Evolutionary conservation across 371 early-diverging fungal species (phyloP), one percentile per base, ranked within the genome.

Genomic region (Phascolomyces articulosus): DNA sequence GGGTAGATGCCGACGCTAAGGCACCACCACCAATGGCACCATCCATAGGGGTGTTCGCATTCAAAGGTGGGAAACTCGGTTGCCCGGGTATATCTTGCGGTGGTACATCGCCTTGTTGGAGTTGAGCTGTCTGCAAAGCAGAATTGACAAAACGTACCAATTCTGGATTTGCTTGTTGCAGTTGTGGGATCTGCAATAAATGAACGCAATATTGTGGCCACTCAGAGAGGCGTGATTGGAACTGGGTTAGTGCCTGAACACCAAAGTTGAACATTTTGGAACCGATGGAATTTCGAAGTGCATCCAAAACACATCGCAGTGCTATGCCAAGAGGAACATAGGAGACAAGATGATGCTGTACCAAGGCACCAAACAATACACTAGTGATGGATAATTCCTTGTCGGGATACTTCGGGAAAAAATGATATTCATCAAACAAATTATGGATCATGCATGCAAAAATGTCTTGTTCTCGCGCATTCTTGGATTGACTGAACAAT

Each of bases 371-470:
- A 75, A 98, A 95, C 29, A 98, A 82, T 21, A 88, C 86, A 61
- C 93, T 92, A 0, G 98, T 96, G 26, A 96, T 87, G 3, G 87
- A 76, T 16, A 98, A 84, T 71, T 96, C 93, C 66, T 91, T 92
- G 34, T 95, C 96, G 2, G 97, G 98, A 73, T 97, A 98, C 68
- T 93, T 90, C 9, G 91, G 84, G 65, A 98, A 96, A 67, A 94
- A 97, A 48, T 91, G 88, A 75, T 93, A 96, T 74, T 98, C 98
- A 66, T 98, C 98, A 73, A 98, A 91, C n/a, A 95, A 75, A 57
- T 90, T 91, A 72, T 91, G 90, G 31, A 94, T 87, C 90, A 94
- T 93, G 73, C 91, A 93, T 16, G 86, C 87, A 75, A 85, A 94
- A 10, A 92, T 77, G 44, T 94, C 90, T 73, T 88, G 89, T 48